Conservation (phyloP, 78 protist genomes). For the Polysphondylium violaceum region DNA sequence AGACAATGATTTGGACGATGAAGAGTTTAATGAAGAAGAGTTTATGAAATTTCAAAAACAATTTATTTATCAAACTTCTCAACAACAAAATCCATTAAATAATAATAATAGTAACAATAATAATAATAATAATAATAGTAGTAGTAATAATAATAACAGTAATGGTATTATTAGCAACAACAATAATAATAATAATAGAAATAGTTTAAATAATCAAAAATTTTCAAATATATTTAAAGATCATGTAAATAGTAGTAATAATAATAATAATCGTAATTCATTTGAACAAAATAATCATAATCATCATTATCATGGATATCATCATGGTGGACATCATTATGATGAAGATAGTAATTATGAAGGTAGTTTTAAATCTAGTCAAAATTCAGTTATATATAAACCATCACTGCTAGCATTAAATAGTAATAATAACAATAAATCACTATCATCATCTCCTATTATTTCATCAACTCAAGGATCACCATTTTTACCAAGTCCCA, state of each 20-base stretch:
- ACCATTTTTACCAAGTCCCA: constrained; percentile 27
- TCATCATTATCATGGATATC: neutral
- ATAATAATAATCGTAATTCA: neutral
- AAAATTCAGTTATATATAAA: constrained; percentile 39
- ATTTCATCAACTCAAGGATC: constrained; percentile 13
- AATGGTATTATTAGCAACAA: neutral
- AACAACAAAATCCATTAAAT: neutral
- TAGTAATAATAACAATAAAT: neutral
- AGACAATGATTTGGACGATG: neutral
- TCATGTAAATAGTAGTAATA: too few species aligned
- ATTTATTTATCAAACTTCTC: neutral
- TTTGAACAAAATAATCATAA: neutral
- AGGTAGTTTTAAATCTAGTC: constrained; percentile 33
- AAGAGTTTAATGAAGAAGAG: constrained; percentile 19
- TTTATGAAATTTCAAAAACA: constrained; percentile 44
- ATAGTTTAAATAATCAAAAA: neutral
- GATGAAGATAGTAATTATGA: neutral
- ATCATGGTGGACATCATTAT: neutral
- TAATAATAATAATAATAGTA: constrained; percentile 1
- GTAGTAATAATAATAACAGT: neutral
- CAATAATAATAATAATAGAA: neutral
- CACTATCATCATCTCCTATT: neutral
- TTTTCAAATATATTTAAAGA: too few species aligned
- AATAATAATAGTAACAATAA: neutral
- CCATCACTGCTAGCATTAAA: constrained; percentile 6